Base-by-base conservation (phyloP, 768 basidiomycete species). In the Mycena haematopus region DNA sequence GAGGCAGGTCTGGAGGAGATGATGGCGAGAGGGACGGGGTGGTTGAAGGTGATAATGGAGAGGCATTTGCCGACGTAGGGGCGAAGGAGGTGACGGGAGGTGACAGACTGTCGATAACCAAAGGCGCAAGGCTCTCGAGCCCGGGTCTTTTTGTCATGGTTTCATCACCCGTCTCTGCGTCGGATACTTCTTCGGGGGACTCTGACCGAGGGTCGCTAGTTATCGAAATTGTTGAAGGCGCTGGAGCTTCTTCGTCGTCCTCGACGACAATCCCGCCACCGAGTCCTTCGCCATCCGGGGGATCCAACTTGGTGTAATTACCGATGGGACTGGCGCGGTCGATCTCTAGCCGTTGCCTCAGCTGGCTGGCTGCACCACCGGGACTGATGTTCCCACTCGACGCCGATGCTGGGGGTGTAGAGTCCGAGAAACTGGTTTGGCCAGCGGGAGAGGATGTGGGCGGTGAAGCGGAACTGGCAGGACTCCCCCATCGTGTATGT, bases 191-290 rank as follows among this genome's bases (percentile, higher is more conserved):
- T 56, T 80, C 77, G 57, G 65, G 65, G 64, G 68, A 69, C 67
- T 67, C 14, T 50, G 65, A 29, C 50, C 58, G 45, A 45, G 64
- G 49, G 45, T 66, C 55, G 51, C 56, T 36, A 35, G 52, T 35
- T 60, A 59, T 46, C 60, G 44, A 45, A 1, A 14, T 24, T 13
- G 44, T 45, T 10, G 66, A 53, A 50, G 61, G 63, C 24, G 52
- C 51, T 22, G 64, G 67, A 40, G 62, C 57, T 38, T 71, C 66
- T 52, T 83, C 81, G 14, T 81, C 79, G 51, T 84, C 82, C 22
- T 82, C 81, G 8, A 83, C 73, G 0, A 82, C 79, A 54, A 84
- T 79, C 21, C 77, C 68, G 44, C 70, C 71, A 46, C 68, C 77
- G 52, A 65, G 64, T 51, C 67, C 74, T 15, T 52, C 66, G 13